Evolutionary conservation across 768 basidiomycete species (phyloP).

Genomic region (Auriscalpium vulgare): DNA sequence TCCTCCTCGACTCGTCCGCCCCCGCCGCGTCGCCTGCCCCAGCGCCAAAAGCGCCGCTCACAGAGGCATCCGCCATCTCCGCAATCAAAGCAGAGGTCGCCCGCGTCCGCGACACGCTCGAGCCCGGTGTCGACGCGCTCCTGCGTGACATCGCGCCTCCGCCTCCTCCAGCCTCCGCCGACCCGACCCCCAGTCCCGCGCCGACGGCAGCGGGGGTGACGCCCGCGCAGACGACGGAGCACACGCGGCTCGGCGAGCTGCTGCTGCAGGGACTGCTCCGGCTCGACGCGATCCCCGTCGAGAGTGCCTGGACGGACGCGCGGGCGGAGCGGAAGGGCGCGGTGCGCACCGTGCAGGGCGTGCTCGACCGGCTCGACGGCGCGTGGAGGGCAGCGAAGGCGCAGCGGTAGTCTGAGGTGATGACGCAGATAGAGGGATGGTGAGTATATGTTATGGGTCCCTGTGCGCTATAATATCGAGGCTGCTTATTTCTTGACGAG

Average conservation of each 20-base stretch:
- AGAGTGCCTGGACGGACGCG: conserved; percentile 70
- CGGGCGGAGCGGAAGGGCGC: conserved; percentile 77
- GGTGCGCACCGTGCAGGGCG: conserved; percentile 75
- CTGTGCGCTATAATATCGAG: too few relatives aligned
- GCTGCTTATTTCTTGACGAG: too few relatives aligned
- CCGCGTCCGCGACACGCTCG: conserved; percentile 43
- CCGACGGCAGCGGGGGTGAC: conserved; percentile 9
- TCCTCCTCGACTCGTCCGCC: conserved; percentile 40
- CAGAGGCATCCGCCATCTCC: conserved; percentile 45
- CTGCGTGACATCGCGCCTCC: conserved; percentile 26
- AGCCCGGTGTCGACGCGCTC: conserved; percentile 51
- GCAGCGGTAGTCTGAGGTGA: background rate
- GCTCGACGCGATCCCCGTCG: conserved; percentile 73
- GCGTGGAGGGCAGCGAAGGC: conserved; percentile 39
- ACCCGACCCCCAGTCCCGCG: background rate
- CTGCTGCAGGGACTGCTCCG: conserved; percentile 83
- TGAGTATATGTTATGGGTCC: too few relatives aligned
- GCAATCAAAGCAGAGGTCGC: conserved; percentile 48
- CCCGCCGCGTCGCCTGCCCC: conserved; percentile 19
- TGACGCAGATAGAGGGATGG: too few relatives aligned
- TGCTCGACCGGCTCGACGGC: conserved; percentile 73
- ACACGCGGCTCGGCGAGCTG: conserved; percentile 65
- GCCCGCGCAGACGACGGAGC: conserved; percentile 31
- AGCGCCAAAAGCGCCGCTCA: conserved; percentile 23
- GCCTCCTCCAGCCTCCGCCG: conserved; percentile 15